phyloP scores from a whole-genome alignment of 2,329 filamentous ascomycete genomes.

The Aspergillus proliferans region DNA sequence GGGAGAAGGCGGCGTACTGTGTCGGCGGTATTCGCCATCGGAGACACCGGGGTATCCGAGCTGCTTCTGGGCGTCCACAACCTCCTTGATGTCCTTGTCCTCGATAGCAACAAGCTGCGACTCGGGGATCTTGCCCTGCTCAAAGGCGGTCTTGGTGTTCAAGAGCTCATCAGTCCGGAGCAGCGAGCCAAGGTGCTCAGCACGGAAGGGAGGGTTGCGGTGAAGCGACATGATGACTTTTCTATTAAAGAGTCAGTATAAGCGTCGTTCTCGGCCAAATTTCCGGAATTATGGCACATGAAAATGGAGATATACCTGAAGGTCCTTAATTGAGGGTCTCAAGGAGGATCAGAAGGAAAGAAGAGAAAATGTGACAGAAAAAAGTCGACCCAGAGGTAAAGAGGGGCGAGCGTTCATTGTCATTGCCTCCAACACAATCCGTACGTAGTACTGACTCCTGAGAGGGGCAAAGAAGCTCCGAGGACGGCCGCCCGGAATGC shows the following conservation, averaged over 20 bases:
- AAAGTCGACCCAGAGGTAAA: too few relatives aligned
- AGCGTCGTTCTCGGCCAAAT: not conserved
- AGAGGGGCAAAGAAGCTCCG: not conserved
- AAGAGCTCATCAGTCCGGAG: constrained; percentile 60
- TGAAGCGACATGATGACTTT: constrained; percentile 28
- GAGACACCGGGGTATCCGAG: constrained; percentile 59
- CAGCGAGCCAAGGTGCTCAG: constrained; percentile 67
- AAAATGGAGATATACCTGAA: not conserved
- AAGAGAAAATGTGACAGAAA: too few relatives aligned
- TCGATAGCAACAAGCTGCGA: constrained; percentile 58
- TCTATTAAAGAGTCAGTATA: not conserved
- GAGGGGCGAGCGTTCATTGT: not conserved
- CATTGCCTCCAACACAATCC: not conserved
- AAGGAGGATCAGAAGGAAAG: not conserved
- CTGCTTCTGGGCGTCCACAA: constrained; percentile 59
- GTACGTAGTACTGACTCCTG: not conserved
- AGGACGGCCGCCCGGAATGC: not conserved
- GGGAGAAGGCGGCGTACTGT: constrained; percentile 26
- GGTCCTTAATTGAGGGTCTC: not conserved
- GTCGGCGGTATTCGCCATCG: constrained; percentile 60
- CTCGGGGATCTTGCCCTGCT: constrained; percentile 49
- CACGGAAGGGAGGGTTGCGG: constrained; percentile 57
- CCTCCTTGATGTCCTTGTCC: constrained; percentile 58
- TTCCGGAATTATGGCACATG: not conserved
- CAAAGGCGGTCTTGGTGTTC: constrained; percentile 50